phyloP scores from a whole-genome alignment of 2,329 filamentous ascomycete species.

The Cladosporium sp. region DNA sequence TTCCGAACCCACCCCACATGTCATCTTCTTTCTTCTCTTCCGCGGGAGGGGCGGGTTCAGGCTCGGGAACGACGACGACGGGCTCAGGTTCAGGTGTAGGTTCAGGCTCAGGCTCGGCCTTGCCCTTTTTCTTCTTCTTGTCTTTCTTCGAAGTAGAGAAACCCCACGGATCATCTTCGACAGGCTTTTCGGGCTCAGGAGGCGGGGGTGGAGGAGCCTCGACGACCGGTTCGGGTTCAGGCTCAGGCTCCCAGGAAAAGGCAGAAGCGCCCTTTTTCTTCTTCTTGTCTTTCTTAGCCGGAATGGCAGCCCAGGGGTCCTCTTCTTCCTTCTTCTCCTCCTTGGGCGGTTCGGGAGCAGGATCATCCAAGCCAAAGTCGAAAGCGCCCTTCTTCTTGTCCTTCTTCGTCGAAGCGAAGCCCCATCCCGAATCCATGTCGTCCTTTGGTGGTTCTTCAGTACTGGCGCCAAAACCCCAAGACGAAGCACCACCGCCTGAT shows the following conservation, averaged over 20 bases:
- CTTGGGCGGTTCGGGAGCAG: constrained; percentile 16
- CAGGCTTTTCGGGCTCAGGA: constrained; percentile 22
- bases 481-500: constrained; percentile 18
- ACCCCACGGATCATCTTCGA: constrained; percentile 32
- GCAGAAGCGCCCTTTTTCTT: constrained; percentile 25
- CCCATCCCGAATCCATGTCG: constrained; percentile 21
- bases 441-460: constrained; percentile 25
- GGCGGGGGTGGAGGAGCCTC: constrained; percentile 22
- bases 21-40: constrained; percentile 35
- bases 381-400: constrained; percentile 33
- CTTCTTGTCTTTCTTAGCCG: constrained; percentile 24
- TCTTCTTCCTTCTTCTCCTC: constrained; percentile 23
- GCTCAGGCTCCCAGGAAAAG: constrained; percentile 13
- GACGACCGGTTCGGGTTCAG: constrained; percentile 23
- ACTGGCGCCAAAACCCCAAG: constrained; percentile 33
- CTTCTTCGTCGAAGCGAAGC: constrained; percentile 32
- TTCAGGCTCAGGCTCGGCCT: constrained; percentile 30
- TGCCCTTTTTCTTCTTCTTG: constrained; percentile 41
- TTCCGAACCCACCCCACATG: constrained; percentile 25
- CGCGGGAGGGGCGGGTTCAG: constrained; percentile 36
- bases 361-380: constrained; percentile 27
- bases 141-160: constrained; percentile 35
- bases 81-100: constrained; percentile 36
- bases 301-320: constrained; percentile 26
- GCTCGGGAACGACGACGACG: constrained; percentile 27